Evolutionary conservation across 805 yeast species (phyloP), one percentile per base, ranked within the genome.

Genomic region (Schwanniomyces occidentalis): DNA sequence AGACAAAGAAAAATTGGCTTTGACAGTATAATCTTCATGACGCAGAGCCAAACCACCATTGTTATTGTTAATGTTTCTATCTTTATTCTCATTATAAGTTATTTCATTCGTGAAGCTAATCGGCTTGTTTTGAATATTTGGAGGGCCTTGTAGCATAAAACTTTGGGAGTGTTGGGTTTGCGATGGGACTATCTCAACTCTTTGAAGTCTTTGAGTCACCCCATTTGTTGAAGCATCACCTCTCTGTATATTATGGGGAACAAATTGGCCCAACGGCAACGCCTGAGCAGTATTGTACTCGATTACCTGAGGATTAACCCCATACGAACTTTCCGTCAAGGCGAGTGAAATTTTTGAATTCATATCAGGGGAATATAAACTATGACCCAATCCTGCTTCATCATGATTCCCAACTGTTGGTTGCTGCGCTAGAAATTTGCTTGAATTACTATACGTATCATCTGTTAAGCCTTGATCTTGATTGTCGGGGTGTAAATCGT

Each of bases 261-360:
- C 32, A 24, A 32, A 18, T 19, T 38, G 38, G 12, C 35, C 28
- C 12, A 35, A 26, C 20, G 37, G 39, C 6, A 34, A 24, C 27
- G 29, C 36, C 40, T 21, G 10, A n/a, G 42, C 47, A 3, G 44
- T 41, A 17, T 37, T 42, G 9, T 39, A 31, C 18, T 44, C 49
- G 6, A 44, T 22, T 8, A 30, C 32, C 8, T 42, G 42, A 3
- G 48, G 41, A 30, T 40, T 45, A n/a, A 42, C 30, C 5, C 42
- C 53, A n/a, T 36, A 24, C 8, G 46, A 41, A 26, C 34, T 39
- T 9, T 44, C 50, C 6, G 52, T 31, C 10, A 43, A 29, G 8
- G 45, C 37, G 7, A 48, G 36, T 6, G 51, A 36, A 7, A 22
- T 25, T 12, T 33, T 35, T 14, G 51, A 41, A 8, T 23, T 23